Percentiles rank a stretch among this genome's conserved stretches.
Evolutionary conservation across 2,329 filamentous ascomycete species (phyloP).

Genomic region (Aspergillus costaricaensis): DNA sequence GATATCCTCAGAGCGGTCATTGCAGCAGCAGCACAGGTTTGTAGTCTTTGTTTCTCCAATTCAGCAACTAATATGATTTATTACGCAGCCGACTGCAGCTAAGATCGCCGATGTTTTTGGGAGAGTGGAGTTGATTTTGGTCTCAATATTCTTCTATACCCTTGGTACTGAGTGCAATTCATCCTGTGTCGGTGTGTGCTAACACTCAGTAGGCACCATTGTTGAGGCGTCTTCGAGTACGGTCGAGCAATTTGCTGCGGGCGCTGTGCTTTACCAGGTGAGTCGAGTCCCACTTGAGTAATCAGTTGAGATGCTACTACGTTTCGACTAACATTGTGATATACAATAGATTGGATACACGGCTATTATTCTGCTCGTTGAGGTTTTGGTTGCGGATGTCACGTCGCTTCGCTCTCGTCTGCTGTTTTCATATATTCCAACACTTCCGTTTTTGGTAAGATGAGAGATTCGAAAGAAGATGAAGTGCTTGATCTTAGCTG

Average conservation of each 20-base stretch:
- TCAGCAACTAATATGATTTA: neutral
- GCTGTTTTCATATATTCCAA: conserved; percentile 66
- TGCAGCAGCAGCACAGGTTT: conserved; percentile 57
- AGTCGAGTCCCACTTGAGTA: neutral
- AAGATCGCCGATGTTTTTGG: conserved; percentile 67
- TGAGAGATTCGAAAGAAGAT: too few species aligned
- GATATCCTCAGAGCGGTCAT: conserved; percentile 61
- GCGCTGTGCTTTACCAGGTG: conserved; percentile 60
- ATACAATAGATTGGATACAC: conserved; percentile 60
- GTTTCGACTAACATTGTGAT: neutral
- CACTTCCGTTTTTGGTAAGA: conserved; percentile 56
- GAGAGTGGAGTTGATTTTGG: conserved; percentile 58
- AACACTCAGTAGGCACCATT: conserved; percentile 47
- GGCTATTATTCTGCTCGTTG: conserved; percentile 60
- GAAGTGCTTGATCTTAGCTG: neutral
- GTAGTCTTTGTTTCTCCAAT: too few species aligned
- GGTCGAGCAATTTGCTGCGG: conserved; percentile 57
- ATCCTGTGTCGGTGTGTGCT: neutral
- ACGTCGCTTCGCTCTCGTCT: conserved; percentile 65
- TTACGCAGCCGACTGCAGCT: conserved; percentile 55
- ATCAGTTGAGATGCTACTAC: too few species aligned
- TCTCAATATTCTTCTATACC: conserved; percentile 60
- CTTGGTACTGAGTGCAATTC: conserved; percentile 35
- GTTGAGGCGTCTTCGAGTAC: conserved; percentile 56
- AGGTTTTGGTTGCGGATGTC: conserved; percentile 66